phyloP scores from a whole-genome alignment of 2,329 filamentous ascomycete species.

The Ceratocystis huliohia region DNA sequence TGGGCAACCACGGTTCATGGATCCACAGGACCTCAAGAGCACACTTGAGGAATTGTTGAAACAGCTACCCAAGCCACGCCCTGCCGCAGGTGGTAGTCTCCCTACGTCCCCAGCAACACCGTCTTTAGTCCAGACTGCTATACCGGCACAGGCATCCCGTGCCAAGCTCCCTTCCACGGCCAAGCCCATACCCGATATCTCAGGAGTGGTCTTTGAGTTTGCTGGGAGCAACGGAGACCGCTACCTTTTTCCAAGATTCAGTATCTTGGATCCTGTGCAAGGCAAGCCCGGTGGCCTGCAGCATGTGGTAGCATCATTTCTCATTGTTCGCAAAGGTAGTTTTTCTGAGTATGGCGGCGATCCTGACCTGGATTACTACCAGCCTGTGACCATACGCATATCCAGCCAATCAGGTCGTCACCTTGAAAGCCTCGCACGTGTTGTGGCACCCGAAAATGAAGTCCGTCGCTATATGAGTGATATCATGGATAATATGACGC shows the following conservation, averaged over 20 bases:
- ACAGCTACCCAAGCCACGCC: slow-evolving; percentile 22
- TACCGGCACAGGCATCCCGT: neutral
- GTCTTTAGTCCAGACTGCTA: neutral
- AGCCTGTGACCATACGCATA: slow-evolving; percentile 55
- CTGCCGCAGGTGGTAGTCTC: slow-evolving; percentile 20
- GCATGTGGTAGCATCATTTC: slow-evolving; percentile 60
- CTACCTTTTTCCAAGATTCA: slow-evolving; percentile 67
- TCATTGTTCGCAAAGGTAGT: slow-evolving; percentile 62
- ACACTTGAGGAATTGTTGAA: slow-evolving; percentile 37
- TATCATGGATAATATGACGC: slow-evolving; percentile 55
- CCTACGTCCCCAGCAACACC: slow-evolving; percentile 15
- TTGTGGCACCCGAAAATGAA: slow-evolving; percentile 51
- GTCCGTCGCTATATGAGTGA: slow-evolving; percentile 57
- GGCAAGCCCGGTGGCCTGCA: slow-evolving; percentile 31
- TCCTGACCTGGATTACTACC: slow-evolving; percentile 57
- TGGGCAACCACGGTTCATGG: slow-evolving; percentile 36
- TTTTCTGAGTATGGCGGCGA: slow-evolving; percentile 53
- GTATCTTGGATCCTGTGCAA: slow-evolving; percentile 39
- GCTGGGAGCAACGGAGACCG: slow-evolving; percentile 55
- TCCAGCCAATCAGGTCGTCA: slow-evolving; percentile 42
- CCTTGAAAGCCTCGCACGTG: slow-evolving; percentile 47
- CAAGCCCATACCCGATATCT: slow-evolving; percentile 39
- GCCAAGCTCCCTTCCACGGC: slow-evolving; percentile 27
- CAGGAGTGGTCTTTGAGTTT: slow-evolving; percentile 59
- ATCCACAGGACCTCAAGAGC: slow-evolving; percentile 42